Evolutionary conservation across 345 rosid species (phyloP), one percentile per base, ranked within the genome.

Genomic region (Lepidium africanum): DNA sequence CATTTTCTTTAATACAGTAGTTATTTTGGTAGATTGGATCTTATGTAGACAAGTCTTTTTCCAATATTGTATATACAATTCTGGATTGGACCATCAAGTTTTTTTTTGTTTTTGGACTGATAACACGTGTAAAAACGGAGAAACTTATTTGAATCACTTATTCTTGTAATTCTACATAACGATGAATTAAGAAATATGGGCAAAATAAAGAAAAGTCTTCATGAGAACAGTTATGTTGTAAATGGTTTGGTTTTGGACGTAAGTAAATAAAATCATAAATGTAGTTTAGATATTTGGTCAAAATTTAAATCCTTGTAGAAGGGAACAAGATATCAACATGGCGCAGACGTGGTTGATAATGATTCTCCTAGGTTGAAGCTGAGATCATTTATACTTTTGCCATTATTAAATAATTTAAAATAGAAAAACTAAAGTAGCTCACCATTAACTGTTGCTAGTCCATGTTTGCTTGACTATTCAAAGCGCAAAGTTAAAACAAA

Each of bases 361-460:
- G 11, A 21, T 17, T 14, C 35, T 19, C 39, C 45, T 8, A 64
- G 39, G 76, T 72, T 64, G 53, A 65, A 48, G 1, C 11, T n/a
- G n/a, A 49, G 17, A 58, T 52, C 39, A 17, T 10, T 64, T 23
- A 38, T 30, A 27, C 32, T 30, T 30, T 21, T 21, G 2, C 23
- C 2, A 25, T 47, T 6, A 56, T 40, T 39, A 30, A 65, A 38
- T 48, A 1, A 6, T 63, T 46, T 45, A 3, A 30, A 9, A 32
- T 1, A 19, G 17, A 30, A 30, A 30, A 55, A 57, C 32, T 9
- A 58, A 65, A 65, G 54, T 58, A 73, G 65, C 66, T 40, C 77
- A 65, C 71, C 71, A n/a, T 65, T 33, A 8, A 0, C 66, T 73
- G 42, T 65, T 65, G 66, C 32, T 73, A 73, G 77, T 73, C 77